Percentiles rank a stretch among this genome's conserved stretches.
Evolutionary conservation across 2,329 filamentous ascomycete genomes (phyloP).

Genomic region (Beauveria sp.): DNA sequence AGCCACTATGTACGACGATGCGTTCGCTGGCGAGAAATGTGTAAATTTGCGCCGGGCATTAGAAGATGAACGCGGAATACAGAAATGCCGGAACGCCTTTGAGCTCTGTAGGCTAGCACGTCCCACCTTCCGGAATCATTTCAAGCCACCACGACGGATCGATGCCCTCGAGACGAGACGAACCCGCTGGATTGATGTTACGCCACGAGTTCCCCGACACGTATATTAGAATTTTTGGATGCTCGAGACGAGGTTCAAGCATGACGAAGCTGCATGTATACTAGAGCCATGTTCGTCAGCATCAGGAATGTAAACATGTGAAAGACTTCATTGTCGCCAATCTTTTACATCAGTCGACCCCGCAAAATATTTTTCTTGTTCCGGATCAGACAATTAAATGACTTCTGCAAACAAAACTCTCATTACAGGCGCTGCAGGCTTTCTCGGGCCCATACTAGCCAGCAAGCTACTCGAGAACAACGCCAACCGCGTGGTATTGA

Average conservation of each 20-base stretch:
- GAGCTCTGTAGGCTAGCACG: too few relatives aligned
- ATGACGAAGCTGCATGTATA: not conserved
- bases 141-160: not conserved
- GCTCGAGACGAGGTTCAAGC: not conserved
- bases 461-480: constrained; percentile 41
- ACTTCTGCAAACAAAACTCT: constrained; percentile 33
- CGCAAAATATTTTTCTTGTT: not conserved
- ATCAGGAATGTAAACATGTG: not conserved
- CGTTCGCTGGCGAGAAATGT: too few relatives aligned
- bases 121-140: too few relatives aligned
- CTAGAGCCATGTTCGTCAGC: not conserved
- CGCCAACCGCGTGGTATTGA: constrained; percentile 41
- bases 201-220: not conserved
- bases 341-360: not conserved
- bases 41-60: too few relatives aligned
- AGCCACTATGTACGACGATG: too few relatives aligned
- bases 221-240: not conserved
- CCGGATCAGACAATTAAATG: not conserved
- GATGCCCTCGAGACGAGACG: not conserved
- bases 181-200: not conserved
- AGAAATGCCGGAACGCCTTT: too few relatives aligned
- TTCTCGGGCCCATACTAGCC: constrained; percentile 56
- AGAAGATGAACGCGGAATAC: too few relatives aligned
- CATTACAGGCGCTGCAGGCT: constrained; percentile 57
- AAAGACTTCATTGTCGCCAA: not conserved